Conservation (phyloP, 495 filamentous ascomycete species). For the Tricharina praecox region DNA sequence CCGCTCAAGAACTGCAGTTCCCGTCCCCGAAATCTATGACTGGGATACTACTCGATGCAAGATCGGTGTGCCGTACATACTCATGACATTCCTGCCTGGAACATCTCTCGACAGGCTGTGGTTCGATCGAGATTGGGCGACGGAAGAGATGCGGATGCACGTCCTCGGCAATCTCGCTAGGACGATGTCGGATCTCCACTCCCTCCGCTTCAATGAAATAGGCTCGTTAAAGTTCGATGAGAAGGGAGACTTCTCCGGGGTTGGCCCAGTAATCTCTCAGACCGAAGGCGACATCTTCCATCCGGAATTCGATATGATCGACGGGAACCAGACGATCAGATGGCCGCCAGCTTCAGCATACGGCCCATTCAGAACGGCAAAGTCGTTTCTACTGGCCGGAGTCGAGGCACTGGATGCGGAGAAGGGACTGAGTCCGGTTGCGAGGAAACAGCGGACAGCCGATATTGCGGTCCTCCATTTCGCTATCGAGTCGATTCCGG, state of each 20-base stretch:
- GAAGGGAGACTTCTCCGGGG: neutral
- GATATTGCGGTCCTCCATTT: neutral
- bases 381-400: neutral
- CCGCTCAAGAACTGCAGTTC: slow-evolving; percentile 6
- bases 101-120: neutral
- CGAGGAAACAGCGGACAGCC: neutral
- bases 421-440: neutral
- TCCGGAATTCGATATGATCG: neutral
- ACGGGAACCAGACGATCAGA: neutral
- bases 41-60: neutral
- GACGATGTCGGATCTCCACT: neutral
- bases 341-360: neutral
- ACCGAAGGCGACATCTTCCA: neutral
- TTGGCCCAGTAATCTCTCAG: neutral
- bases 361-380: neutral
- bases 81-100: neutral
- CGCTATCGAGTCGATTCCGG: slow-evolving; percentile 1
- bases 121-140: neutral
- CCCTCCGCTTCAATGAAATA: neutral
- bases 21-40: slow-evolving; percentile 1
- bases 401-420: neutral
- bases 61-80: neutral
- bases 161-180: neutral
- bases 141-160: neutral
- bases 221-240: neutral